Evolutionary conservation across 116 monocot species (phyloP), one percentile per base, ranked within the genome.

Genomic region (Posidonia oceanica): DNA sequence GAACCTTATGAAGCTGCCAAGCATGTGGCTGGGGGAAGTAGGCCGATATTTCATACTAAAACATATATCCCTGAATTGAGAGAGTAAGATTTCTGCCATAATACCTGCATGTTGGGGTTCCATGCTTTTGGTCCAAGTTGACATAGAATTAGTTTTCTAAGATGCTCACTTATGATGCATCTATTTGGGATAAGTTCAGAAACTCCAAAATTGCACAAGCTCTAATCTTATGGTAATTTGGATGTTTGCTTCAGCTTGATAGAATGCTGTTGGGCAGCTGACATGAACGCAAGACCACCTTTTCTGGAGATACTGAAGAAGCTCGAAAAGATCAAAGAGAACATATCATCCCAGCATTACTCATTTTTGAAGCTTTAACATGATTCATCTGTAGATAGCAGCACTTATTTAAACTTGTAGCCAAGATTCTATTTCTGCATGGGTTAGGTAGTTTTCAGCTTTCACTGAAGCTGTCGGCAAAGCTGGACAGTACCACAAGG

Each of bases 1-100:
- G 96, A 96, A 77, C 89, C 96, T 38, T 91, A 87, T 61, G 89
- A 96, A 74, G 96, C 96, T 64, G 91, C 96, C 41, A 96, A 83
- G 62, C 72, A 77, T 71, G 79, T 91, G 16, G 75, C 91, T 40
- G 96, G 87, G 18, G 96, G 96, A 59, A 83, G 77, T 65, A 84
- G 91, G 21, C 96, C 91, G n/a, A 21, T 69, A 37, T 96, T 96
- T 75, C 84, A 79, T 71, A 59, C 88, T 16, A 96, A 89, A 83
- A 83, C 83, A 72, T 78, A 77, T 52, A 68, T 83, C 65, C 83
- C 80, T 20, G 96, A 96, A 51, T 71, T 96, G 61, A 89, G 72
- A 70, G 89, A 96, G 96, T 91, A 80, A 77, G 91, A 81, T 37
- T 3, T 18, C 59, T 40, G 18, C 7, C 5, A 17, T 18, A 29